Percentiles rank a stretch among this genome's conserved stretches.
Evolutionary conservation across 2,329 filamentous ascomycete species (phyloP).

Genomic region (Geosmithia putterillii): DNA sequence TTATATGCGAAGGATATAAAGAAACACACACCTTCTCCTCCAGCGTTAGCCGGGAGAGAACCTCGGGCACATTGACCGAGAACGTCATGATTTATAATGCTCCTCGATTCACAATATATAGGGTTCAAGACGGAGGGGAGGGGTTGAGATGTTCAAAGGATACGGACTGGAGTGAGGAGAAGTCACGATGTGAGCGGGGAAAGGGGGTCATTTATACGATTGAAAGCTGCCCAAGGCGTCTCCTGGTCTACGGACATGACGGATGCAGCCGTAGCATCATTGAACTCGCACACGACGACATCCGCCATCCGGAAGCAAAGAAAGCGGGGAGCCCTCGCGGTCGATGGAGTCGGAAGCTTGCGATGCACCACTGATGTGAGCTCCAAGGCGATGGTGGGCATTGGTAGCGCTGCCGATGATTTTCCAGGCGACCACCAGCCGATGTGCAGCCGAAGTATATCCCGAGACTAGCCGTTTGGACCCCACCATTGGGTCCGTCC

Average conservation of each 20-base stretch:
- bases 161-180: background rate
- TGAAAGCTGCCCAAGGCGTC: background rate
- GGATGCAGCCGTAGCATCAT: background rate
- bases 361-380: background rate
- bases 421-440: background rate
- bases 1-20: background rate
- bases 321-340: background rate
- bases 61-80: conserved; percentile 10
- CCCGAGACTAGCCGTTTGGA: background rate
- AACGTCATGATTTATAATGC: background rate
- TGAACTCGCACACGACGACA: background rate
- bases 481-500: background rate
- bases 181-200: background rate
- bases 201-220: background rate
- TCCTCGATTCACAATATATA: background rate
- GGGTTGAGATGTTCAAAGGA: background rate
- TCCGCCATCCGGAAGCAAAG: background rate
- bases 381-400: background rate
- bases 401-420: background rate
- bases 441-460: background rate
- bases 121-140: background rate
- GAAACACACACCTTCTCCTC: conserved; percentile 14
- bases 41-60: conserved; percentile 15
- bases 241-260: background rate
- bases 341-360: background rate